Evolutionary conservation across 345 rosid species (phyloP), one percentile per base, ranked within the genome.

Genomic region (Trapa bicornis): DNA sequence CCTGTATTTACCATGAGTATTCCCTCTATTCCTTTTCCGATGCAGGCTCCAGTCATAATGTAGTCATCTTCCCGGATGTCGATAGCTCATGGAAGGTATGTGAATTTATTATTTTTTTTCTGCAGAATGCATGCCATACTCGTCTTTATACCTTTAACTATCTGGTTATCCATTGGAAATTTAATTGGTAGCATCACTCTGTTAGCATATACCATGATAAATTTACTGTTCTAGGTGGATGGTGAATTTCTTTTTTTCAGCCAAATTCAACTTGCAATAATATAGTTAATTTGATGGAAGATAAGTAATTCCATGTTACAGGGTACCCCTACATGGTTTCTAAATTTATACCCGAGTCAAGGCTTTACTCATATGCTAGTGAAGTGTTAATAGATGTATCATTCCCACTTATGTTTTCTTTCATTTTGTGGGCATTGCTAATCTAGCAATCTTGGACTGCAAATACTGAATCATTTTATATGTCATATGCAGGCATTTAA

Each of bases 71-170:
- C 75, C 98, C 98, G 47, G 72, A 87, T 13, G 94, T 89, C 12
- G 87, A 90, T 70, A 90, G 96, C 76, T 74, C 89, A 62, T 93
- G 98, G 97, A 93, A 88, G 73, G 98, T 93, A 87, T 10, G 86
- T 67, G 12, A 61, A 61, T 37, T 22, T 47, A 8, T 22, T 22
- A 22, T 22, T 22, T 22, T 22, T 22, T 22, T 41, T 41, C 9
- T 37, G 10, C 48, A n/a, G 13, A 42, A 2, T 7, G 3, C 63
- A 16, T 7, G 17, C 9, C 63, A 47, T 35, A 35, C 39, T n/a
- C 35, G 68, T 32, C 0, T 57, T 32, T 57, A 50, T 15, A 50
- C 2, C 6, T 33, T 54, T 54, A n/a, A 22, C 22, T 10, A 53
- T 17, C 58, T 53, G 9, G n/a, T 54, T 54, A 6, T 22, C 11